Conservation (phyloP, 2,329 filamentous ascomycete genomes). For the Aspergillaceae sp. region DNA sequence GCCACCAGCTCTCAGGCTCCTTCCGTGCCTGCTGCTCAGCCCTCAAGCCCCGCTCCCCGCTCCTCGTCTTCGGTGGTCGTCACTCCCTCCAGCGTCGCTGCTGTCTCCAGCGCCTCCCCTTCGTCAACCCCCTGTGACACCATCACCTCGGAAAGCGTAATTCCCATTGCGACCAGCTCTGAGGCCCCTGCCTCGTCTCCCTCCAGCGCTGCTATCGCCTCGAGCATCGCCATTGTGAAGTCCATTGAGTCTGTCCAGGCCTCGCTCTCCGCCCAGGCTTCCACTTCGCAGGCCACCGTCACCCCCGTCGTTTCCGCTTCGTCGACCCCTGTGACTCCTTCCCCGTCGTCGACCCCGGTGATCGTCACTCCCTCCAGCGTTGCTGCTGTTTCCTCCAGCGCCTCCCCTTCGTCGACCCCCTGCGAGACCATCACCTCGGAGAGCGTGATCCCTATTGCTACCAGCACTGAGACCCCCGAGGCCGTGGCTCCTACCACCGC, state of each 20-base stretch:
- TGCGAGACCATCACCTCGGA: conserved; percentile 8
- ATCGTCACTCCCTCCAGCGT: background rate
- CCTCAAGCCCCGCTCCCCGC: background rate
- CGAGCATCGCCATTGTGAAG: conserved; percentile 5
- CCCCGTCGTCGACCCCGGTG: background rate
- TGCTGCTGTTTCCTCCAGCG: too few species aligned
- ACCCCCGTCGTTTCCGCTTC: background rate
- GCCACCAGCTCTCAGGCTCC: background rate
- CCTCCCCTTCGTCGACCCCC: conserved; percentile 1
- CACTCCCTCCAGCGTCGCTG: conserved; percentile 1
- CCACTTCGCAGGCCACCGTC: background rate
- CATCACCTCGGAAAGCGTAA: conserved; percentile 5
- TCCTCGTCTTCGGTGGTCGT: background rate
- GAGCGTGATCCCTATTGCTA: conserved; percentile 5
- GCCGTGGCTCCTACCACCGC: conserved; percentile 1
- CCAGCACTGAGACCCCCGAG: conserved; percentile 2
- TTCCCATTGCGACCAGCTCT: conserved; percentile 4
- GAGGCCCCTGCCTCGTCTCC: background rate
- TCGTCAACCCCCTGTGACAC: conserved; percentile 9
- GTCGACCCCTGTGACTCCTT: background rate
- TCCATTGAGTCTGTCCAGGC: conserved; percentile 1
- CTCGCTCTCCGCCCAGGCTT: background rate
- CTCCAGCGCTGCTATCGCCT: conserved; percentile 1
- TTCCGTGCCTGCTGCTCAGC: background rate
- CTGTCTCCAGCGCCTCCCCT: conserved; percentile 1